These are phyloP conservation scores for Dillenia suffruticosa DNA, from an alignment of 164 flowering plant species.

Conservation along the genomic window DNA sequence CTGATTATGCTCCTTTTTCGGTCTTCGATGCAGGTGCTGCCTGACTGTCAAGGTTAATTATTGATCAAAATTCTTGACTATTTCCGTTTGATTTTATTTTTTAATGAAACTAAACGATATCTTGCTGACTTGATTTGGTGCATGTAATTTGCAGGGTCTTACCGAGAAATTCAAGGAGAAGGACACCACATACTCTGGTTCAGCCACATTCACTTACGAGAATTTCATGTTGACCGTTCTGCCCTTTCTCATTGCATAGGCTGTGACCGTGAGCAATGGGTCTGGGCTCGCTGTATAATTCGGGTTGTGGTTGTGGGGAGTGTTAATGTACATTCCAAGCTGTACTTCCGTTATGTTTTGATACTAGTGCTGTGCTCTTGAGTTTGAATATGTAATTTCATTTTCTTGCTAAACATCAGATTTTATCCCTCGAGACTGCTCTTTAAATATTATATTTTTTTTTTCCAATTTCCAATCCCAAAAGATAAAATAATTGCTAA, in stretches of 20 bases:
- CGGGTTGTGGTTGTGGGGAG: too few species aligned
- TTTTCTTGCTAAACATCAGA: too few species aligned
- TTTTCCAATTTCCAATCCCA: too few species aligned
- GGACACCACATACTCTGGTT: slow-evolving; percentile 41
- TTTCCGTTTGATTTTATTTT: not conserved
- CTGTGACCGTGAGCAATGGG: too few species aligned
- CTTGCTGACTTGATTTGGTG: not conserved
- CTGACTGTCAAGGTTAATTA: slow-evolving; percentile 1
- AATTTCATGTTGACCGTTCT: slow-evolving; percentile 53
- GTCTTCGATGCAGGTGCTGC: not conserved
- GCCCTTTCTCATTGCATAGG: slow-evolving; percentile 55
- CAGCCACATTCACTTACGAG: slow-evolving; percentile 57
- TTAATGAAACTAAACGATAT: not conserved
- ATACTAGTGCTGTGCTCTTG: too few species aligned
- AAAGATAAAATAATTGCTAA: too few species aligned
- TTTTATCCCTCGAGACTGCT: too few species aligned
- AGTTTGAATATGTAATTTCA: too few species aligned
- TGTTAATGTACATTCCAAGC: too few species aligned
- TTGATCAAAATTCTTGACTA: not conserved
- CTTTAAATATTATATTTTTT: too few species aligned
- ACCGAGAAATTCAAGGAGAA: slow-evolving; percentile 70
- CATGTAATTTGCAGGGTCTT: slow-evolving; percentile 36
- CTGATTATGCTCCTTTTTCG: not conserved
- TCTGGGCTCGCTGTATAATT: too few species aligned
- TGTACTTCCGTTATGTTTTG: too few species aligned